Percentiles rank a stretch among this genome's conserved stretches.
Conservation (phyloP, 371 early-diverging fungal species). For the Zopfochytrium polystomum region DNA sequence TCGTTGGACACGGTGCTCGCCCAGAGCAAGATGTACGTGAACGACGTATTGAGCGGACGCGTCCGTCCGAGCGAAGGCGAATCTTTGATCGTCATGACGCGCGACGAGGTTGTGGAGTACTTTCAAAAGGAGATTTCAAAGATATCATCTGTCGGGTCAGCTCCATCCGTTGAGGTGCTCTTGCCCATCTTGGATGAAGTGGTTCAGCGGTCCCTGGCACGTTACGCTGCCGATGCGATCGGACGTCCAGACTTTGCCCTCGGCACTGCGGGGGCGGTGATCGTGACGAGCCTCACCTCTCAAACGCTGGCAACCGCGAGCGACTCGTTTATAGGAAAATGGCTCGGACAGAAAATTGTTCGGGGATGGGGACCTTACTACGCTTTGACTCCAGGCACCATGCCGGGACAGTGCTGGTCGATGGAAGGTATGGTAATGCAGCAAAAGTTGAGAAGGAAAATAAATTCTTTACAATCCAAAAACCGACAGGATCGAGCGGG, state of each 20-base stretch:
- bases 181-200: slow-evolving; percentile 18
- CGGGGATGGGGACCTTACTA: slow-evolving; percentile 17
- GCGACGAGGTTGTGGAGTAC: slow-evolving; percentile 9
- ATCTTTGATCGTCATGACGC: slow-evolving; percentile 11
- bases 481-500: slow-evolving; percentile 58
- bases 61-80: background rate
- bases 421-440: slow-evolving; percentile 23
- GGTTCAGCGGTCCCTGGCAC: slow-evolving; percentile 41
- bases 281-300: slow-evolving; percentile 61
- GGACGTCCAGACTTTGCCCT: slow-evolving; percentile 69
- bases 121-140: slow-evolving; percentile 2
- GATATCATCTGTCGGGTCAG: background rate
- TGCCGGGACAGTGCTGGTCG: slow-evolving; percentile 70
- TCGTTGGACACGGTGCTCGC: background rate
- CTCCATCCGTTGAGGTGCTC: slow-evolving; percentile 9
- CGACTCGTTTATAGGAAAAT: background rate
- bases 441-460: background rate
- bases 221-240: slow-evolving; percentile 54
- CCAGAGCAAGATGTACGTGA: slow-evolving; percentile 1
- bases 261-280: slow-evolving; percentile 60
- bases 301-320: slow-evolving; percentile 30
- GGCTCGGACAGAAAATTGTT: background rate
- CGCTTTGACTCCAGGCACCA: slow-evolving; percentile 16
- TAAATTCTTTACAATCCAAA: background rate
- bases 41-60: slow-evolving; percentile 8